Conservation (phyloP, 2,329 filamentous ascomycete genomes). For the Hypoxylon sp. region DNA sequence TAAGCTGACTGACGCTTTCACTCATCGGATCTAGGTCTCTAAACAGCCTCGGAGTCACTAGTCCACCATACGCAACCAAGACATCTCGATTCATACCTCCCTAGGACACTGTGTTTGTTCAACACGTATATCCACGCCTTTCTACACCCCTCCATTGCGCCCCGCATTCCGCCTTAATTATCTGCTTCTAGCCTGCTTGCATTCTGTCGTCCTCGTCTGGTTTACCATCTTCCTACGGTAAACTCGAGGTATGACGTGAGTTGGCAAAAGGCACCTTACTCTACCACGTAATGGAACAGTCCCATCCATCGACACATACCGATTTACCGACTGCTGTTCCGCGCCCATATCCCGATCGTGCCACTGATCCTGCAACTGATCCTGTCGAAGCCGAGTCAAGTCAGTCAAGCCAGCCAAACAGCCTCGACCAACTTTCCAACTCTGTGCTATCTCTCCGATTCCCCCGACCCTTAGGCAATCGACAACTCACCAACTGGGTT, state of each 20-base stretch:
- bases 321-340: conserved; percentile 43
- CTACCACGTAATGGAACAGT: conserved; percentile 63
- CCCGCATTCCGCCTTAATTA: conserved; percentile 15
- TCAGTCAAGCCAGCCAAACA: conserved; percentile 31
- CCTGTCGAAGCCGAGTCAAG: conserved; percentile 13
- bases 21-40: conserved; percentile 15
- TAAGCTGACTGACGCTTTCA: conserved; percentile 12
- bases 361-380: conserved; percentile 40
- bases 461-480: conserved; percentile 63
- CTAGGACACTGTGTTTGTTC: conserved; percentile 8
- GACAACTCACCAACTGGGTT: conserved; percentile 66
- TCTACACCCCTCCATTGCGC: conserved; percentile 11
- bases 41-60: neutral
- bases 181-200: conserved; percentile 29
- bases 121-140: conserved; percentile 19
- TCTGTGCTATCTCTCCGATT: conserved; percentile 64
- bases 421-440: conserved; percentile 40
- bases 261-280: conserved; percentile 45
- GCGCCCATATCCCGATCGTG: conserved; percentile 32
- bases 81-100: conserved; percentile 15
- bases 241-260: conserved; percentile 51
- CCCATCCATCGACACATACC: conserved; percentile 37
- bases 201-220: conserved; percentile 42
- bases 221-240: conserved; percentile 40
- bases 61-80: conserved; percentile 12